Evolutionary conservation across 768 basidiomycete genomes (phyloP).

Genomic region (Boletus bicolor): DNA sequence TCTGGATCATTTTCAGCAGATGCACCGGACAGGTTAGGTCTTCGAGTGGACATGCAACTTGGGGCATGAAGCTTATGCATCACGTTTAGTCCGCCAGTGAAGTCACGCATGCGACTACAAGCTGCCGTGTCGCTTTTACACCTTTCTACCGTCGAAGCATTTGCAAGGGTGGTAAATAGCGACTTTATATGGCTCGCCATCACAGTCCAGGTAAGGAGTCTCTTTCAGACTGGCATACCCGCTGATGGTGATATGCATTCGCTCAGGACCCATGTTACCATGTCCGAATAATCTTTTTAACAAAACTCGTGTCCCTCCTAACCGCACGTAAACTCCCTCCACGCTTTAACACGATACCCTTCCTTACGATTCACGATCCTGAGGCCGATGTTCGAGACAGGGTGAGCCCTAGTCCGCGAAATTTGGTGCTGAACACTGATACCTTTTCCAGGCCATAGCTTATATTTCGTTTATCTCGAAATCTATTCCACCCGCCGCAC

Average conservation of each 20-base stretch:
- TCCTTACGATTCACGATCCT: constrained; percentile 89
- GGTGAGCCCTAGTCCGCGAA: constrained; percentile 38
- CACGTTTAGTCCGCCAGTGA: constrained; percentile 49
- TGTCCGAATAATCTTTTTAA: constrained; percentile 75
- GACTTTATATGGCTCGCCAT: constrained; percentile 71
- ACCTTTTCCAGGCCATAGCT: constrained; percentile 45
- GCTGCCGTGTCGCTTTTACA: constrained; percentile 81
- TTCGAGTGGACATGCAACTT: neutral
- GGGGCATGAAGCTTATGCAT: constrained; percentile 11
- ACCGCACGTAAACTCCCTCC: constrained; percentile 60
- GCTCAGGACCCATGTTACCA: constrained; percentile 82
- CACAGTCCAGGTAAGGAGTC: constrained; percentile 67
- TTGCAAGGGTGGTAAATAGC: constrained; percentile 51
- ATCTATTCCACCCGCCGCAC: constrained; percentile 48
- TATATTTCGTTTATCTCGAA: constrained; percentile 52
- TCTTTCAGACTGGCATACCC: neutral
- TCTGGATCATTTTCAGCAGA: constrained; percentile 64
- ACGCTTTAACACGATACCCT: constrained; percentile 79
- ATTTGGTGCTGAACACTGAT: neutral
- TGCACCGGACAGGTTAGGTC: constrained; percentile 46
- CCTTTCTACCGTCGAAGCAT: constrained; percentile 58
- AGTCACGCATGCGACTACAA: constrained; percentile 78
- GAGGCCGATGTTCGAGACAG: constrained; percentile 72
- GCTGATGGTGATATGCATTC: neutral
- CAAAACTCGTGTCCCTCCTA: constrained; percentile 67